These are phyloP conservation scores for Oenanthe sinensis DNA, from an alignment of 129 eudicot species.

Conservation along the genomic window DNA sequence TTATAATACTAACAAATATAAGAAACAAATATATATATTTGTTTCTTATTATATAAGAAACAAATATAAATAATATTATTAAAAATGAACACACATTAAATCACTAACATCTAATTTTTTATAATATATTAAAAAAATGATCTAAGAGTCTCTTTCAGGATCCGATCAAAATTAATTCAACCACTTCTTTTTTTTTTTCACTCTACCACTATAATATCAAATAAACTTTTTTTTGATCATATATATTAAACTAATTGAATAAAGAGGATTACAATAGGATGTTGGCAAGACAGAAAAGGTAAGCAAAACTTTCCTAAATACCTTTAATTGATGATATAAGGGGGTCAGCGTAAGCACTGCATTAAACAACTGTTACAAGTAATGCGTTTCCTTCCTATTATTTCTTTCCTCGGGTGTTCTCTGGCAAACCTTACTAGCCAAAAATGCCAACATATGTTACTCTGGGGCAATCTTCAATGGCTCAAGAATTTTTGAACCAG, in stretches of 20 bases:
- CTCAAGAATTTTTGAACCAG: constrained; percentile 84
- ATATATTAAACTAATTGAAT: neutral
- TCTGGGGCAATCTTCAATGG: constrained; percentile 8
- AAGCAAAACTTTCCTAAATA: constrained; percentile 3
- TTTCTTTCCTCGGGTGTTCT: neutral
- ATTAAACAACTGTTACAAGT: constrained; percentile 23
- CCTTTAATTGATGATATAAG: constrained; percentile 19
- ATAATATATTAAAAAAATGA: too few relatives aligned
- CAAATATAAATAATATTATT: too few relatives aligned
- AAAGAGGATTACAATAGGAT: neutral
- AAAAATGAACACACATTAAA: too few relatives aligned
- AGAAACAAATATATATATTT: too few relatives aligned
- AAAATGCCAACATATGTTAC: constrained; percentile 38
- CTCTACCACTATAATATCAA: too few relatives aligned
- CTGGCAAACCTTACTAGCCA: constrained; percentile 41
- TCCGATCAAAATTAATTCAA: too few relatives aligned
- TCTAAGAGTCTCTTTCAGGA: too few relatives aligned
- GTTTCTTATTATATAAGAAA: too few relatives aligned
- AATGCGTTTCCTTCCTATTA: constrained; percentile 18
- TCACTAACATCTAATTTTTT: too few relatives aligned
- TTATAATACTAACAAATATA: too few relatives aligned
- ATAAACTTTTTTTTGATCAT: too few relatives aligned
- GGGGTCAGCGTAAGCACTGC: constrained; percentile 20
- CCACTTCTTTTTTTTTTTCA: too few relatives aligned
- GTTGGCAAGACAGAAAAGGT: neutral